phyloP scores from a whole-genome alignment of 352 stramenopile species.

The Pythium vanterpoolii region DNA sequence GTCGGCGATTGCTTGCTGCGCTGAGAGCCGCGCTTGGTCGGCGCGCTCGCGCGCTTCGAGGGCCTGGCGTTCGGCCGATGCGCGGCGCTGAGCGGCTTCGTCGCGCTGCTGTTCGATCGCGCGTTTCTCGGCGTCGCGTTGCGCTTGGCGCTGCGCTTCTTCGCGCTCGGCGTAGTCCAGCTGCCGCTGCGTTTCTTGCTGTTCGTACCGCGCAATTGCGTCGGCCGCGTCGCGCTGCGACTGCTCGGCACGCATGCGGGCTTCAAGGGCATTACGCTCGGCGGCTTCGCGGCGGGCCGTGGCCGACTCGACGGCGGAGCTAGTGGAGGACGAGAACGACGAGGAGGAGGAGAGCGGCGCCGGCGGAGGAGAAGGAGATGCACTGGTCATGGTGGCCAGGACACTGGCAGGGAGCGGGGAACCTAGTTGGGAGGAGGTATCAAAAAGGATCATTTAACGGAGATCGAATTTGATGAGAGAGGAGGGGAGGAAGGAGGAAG shows the following conservation, averaged over 20 bases:
- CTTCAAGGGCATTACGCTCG: conserved; percentile 40
- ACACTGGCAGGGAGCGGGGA: conserved; percentile 8
- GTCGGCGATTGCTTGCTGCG: conserved; percentile 54
- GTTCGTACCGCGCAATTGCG: conserved; percentile 44
- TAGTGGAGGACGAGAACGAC: background rate
- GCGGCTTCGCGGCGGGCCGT: conserved; percentile 42
- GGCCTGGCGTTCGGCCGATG: conserved; percentile 57
- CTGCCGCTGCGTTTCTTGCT: conserved; percentile 44
- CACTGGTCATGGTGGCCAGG: conserved; percentile 27
- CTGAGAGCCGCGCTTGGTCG: conserved; percentile 57
- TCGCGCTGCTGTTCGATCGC: conserved; percentile 49
- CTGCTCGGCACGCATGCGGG: conserved; percentile 36
- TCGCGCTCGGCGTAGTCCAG: conserved; percentile 34
- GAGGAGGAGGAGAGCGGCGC: conserved; percentile 1
- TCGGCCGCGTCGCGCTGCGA: conserved; percentile 39
- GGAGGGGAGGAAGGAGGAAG: conserved; percentile 9
- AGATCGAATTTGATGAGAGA: too few relatives aligned
- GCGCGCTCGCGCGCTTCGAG: conserved; percentile 60
- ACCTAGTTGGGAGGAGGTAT: conserved; percentile 7
- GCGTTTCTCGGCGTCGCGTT: conserved; percentile 37
- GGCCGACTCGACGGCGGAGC: conserved; percentile 11
- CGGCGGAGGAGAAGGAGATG: background rate
- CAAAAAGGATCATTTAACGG: background rate
- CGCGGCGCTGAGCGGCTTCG: conserved; percentile 40
- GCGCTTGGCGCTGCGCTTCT: conserved; percentile 18